These are phyloP conservation scores for Lippia alba DNA, from an alignment of 305 asterid species.

Conservation along the genomic window DNA sequence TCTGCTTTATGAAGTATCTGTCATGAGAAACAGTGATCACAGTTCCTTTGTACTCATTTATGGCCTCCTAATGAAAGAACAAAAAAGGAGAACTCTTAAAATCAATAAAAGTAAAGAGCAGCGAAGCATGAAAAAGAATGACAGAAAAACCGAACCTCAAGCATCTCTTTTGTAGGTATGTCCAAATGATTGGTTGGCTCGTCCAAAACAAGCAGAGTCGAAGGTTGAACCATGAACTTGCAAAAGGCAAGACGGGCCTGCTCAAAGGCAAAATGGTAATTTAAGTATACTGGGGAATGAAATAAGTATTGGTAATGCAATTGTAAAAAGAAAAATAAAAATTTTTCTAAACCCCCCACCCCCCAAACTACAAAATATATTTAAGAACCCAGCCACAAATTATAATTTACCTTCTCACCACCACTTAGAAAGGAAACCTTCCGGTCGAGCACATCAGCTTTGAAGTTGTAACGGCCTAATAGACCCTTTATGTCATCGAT, in stretches of 20 bases:
- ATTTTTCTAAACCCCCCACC: not conserved
- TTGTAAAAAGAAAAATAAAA: not conserved
- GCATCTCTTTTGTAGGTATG: constrained; percentile 99
- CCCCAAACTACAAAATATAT: no score
- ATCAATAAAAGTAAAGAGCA: not conserved
- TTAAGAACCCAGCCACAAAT: no score
- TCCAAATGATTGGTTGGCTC: constrained; percentile 99
- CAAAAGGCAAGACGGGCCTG: constrained; percentile 99
- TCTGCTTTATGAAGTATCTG: constrained; percentile 94
- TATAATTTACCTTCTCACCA: constrained; percentile 93
- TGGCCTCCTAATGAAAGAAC: constrained; percentile 69
- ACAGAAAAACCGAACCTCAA: constrained; percentile 62
- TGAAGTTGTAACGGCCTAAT: constrained; percentile 93
- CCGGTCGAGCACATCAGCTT: constrained; percentile 92
- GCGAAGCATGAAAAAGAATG: not conserved
- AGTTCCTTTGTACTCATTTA: constrained; percentile 88
- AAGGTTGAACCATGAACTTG: constrained; percentile 98
- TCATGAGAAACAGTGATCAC: constrained; percentile 96
- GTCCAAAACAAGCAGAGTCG: constrained; percentile 90
- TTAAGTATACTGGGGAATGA: not conserved
- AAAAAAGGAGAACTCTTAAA: constrained; percentile 24
- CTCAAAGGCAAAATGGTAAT: not conserved
- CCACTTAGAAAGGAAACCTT: constrained; percentile 96
- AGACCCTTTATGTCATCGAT: constrained; percentile 96
- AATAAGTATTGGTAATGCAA: not conserved